phyloP scores from a whole-genome alignment of 2,329 filamentous ascomycete species.

The Beauveria bassiana region DNA sequence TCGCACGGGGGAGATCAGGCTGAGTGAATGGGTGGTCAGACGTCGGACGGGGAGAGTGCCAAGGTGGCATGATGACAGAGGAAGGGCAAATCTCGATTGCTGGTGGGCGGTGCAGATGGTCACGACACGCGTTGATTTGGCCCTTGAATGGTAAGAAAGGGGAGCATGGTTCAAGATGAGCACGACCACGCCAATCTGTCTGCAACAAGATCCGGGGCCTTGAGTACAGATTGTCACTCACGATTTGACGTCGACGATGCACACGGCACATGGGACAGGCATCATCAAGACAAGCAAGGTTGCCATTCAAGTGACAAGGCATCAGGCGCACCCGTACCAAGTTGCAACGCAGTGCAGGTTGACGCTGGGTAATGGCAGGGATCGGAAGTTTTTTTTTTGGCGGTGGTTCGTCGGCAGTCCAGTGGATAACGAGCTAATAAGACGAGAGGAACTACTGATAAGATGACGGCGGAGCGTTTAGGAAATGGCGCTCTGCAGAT shows the following conservation, averaged over 20 bases:
- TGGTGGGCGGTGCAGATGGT: background rate
- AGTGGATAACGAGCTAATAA: background rate
- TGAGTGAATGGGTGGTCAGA: background rate
- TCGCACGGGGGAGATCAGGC: background rate
- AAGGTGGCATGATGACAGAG: background rate
- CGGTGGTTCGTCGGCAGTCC: background rate
- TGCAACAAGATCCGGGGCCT: background rate
- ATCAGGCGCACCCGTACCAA: background rate
- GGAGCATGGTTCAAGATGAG: too few relatives aligned
- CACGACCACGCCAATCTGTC: background rate
- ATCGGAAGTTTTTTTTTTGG: background rate
- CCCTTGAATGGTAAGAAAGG: too few relatives aligned
- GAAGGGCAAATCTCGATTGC: background rate
- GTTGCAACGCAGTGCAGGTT: background rate
- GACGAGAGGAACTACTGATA: background rate
- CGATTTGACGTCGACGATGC: background rate
- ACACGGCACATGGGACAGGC: background rate
- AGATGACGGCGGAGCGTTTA: conserved; percentile 1
- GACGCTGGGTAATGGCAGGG: background rate
- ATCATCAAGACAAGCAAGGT: background rate
- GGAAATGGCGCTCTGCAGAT: background rate
- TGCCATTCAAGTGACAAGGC: background rate
- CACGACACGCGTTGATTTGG: background rate
- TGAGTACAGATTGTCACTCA: background rate
- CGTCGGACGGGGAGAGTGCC: background rate